Base-by-base conservation (phyloP, 257 asterid species). In the Solanum virginianum region DNA sequence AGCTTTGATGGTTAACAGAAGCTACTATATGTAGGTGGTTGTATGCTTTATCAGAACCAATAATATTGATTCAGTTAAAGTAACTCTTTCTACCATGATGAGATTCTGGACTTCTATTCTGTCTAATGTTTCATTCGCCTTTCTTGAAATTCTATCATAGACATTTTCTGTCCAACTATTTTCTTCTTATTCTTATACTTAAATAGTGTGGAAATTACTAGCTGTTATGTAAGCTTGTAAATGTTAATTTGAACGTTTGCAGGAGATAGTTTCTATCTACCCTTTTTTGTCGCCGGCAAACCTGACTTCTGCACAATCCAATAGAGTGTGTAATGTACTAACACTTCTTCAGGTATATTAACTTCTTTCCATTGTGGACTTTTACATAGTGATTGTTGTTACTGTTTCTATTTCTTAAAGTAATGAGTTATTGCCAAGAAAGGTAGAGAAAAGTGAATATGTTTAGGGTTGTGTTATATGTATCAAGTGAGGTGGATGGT, bases 281-380 rank as follows among this genome's bases (percentile, higher is more conserved):
- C 87, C 88, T 20, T 59, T 81, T 18, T 69, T 90, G 84, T 83
- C 90, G 51, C 87, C 87, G 16, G 84, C 89, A 83, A 77, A 80
- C 14, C 72, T 90, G 51, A 86, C 89, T 18, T 66, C 24, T 59
- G 91, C 85, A 41, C 86, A 88, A 86, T 88, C 91, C 45, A 83
- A 81, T 49, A 89, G 90, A 82, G 89, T 60, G 32, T 87, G 90
- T 87, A 80, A 90, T 82, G 90, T 69, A 45, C 87, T 88, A 62
- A 87, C 88, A 17, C 90, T 90, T 83, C 84, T 90, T 84, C 91
- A 90, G 93, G 91, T 89, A 62, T 70, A 83, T 57, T 77, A 69
- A 65, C 20, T 55, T 72, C 17, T 72, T 72, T 72, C n/a, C 36
- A 56, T 45, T 72, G 39, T 72, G 80, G 80, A 41, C 17, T 10